Evolutionary conservation across 352 stramenopile genomes (phyloP).

Genomic region (Globisporangium paddicum): DNA sequence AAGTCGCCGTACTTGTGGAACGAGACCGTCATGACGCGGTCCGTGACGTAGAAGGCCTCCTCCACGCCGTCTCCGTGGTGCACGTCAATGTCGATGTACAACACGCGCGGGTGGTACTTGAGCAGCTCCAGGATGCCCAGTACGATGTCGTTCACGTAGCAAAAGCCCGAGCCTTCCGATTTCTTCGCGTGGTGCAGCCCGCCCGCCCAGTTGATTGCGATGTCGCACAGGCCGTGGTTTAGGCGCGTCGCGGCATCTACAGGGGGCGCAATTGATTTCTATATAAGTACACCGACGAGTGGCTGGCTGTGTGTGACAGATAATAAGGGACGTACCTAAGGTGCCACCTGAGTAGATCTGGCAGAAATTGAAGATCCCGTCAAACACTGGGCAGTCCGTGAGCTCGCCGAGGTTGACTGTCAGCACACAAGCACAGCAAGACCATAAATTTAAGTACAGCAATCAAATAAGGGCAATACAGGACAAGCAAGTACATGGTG

Average conservation of each 20-base stretch:
- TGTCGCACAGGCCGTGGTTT: conserved; percentile 95
- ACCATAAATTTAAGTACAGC: no score
- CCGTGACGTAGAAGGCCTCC: conserved; percentile 99
- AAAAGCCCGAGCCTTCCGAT: conserved; percentile 98
- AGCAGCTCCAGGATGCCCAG: conserved; percentile 98
- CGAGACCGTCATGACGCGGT: conserved; percentile 97
- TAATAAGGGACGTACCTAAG: conserved; percentile 48
- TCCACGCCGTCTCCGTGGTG: conserved; percentile 99
- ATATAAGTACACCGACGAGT: background rate
- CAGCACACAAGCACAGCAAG: no score
- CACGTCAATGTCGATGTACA: conserved; percentile 99
- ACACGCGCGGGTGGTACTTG: conserved; percentile 95
- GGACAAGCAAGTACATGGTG: conserved; percentile 95
- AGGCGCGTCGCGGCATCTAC: conserved; percentile 95
- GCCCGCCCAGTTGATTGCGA: conserved; percentile 99
- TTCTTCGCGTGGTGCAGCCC: conserved; percentile 99
- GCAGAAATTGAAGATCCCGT: conserved; percentile 99
- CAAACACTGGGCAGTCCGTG: conserved; percentile 98
- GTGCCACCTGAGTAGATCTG: conserved; percentile 97
- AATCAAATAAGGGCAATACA: no score
- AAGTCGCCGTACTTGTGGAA: conserved; percentile 99
- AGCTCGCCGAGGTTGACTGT: conserved; percentile 97
- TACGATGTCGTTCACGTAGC: conserved; percentile 99
- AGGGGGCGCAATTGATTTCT: background rate
- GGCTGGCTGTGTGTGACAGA: background rate